Evolutionary conservation across 108 stramenopile genomes (phyloP).

Genomic region (Nitzschia palea): DNA sequence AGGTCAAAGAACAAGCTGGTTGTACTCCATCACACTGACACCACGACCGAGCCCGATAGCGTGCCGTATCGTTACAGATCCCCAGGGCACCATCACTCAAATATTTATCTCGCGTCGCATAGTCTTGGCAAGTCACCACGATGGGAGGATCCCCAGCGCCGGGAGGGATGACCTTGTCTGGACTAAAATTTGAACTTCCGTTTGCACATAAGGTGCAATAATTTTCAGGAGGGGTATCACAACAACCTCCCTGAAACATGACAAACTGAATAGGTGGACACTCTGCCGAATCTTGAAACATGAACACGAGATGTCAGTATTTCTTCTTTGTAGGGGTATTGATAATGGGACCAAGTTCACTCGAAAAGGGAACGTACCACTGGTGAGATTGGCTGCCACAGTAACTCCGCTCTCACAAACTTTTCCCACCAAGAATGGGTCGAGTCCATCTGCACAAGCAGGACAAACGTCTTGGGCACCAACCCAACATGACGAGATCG

Average conservation of each 20-base stretch:
- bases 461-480: not conserved
- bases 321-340: too few species aligned
- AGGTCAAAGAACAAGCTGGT: conserved; percentile 14
- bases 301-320: not conserved
- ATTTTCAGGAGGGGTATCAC: conserved; percentile 9
- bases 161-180: conserved; percentile 1
- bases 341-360: not conserved
- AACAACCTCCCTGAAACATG: conserved; percentile 4
- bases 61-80: not conserved
- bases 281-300: not conserved
- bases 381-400: not conserved
- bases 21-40: conserved; percentile 2
- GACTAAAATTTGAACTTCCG: conserved; percentile 11
- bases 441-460: conserved; percentile 10
- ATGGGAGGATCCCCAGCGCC: not conserved
- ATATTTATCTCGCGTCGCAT: not conserved
- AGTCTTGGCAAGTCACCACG: not conserved
- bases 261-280: not conserved
- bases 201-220: conserved; percentile 8
- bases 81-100: not conserved
- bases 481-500: too few species aligned
- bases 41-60: not conserved
- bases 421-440: not conserved
- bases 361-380: not conserved
- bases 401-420: conserved; percentile 1